A percentile compares a stretch with the other conserved stretches of the same genome.
phyloP scores from a whole-genome alignment of 371 early-diverging fungal species.

The Sporodiniella umbellata region DNA sequence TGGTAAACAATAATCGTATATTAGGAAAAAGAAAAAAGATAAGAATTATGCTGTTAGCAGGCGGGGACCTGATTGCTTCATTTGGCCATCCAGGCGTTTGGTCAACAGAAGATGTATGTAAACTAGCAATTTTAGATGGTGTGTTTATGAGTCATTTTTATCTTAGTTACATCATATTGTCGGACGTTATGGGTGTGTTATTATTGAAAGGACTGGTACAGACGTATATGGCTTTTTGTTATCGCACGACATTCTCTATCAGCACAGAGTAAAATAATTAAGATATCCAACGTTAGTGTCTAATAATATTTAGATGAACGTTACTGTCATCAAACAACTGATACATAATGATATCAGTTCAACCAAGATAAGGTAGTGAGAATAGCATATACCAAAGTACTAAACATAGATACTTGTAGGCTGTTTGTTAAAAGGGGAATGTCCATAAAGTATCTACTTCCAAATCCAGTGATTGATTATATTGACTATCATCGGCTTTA shows the following conservation, averaged over 20 bases:
- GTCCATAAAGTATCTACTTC: slow-evolving; percentile 94
- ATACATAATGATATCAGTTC: slow-evolving; percentile 96
- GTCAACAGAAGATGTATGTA: slow-evolving; percentile 85
- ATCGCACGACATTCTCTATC: slow-evolving; percentile 84
- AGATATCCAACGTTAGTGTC: too few species aligned
- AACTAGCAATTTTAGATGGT: neutral
- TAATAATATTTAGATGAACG: slow-evolving; percentile 62
- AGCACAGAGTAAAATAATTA: slow-evolving; percentile 64
- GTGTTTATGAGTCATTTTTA: neutral
- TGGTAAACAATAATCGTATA: too few species aligned
- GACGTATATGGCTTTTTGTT: slow-evolving; percentile 91
- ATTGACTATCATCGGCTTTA: slow-evolving; percentile 78
- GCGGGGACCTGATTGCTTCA: slow-evolving; percentile 95
- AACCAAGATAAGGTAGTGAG: slow-evolving; percentile 79
- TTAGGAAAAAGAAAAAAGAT: slow-evolving; percentile 57
- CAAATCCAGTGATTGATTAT: slow-evolving; percentile 90
- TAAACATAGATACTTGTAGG: slow-evolving; percentile 33
- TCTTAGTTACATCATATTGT: slow-evolving; percentile 92
- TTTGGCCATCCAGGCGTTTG: slow-evolving; percentile 93
- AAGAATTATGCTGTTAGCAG: slow-evolving; percentile 90
- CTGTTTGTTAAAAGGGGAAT: slow-evolving; percentile 91
- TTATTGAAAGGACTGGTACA: slow-evolving; percentile 93
- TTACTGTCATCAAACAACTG: slow-evolving; percentile 90
- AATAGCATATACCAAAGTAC: neutral
- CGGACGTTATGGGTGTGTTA: slow-evolving; percentile 88